phyloP scores from a whole-genome alignment of 2,329 filamentous ascomycete genomes.

The Fusarium multiceps region DNA sequence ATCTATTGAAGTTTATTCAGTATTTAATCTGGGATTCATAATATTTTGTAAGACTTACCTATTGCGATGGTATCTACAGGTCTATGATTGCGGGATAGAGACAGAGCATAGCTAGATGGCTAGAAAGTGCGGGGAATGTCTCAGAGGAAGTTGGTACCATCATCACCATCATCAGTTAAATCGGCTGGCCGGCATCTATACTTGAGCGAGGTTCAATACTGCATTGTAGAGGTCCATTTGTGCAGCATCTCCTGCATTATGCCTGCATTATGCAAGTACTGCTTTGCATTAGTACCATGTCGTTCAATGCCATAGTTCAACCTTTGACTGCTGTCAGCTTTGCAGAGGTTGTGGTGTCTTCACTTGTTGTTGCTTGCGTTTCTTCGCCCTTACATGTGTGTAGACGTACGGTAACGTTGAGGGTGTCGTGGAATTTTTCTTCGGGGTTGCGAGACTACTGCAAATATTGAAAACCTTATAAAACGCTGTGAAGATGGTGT shows the following conservation, averaged over 20 bases:
- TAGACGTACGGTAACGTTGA: no score
- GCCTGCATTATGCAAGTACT: not conserved
- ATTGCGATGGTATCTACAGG: no score
- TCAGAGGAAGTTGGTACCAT: no score
- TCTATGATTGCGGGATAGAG: no score
- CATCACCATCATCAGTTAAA: no score
- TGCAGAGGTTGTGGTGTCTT: not conserved
- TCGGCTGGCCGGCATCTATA: no score
- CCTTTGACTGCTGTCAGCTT: not conserved
- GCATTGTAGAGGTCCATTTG: not conserved
- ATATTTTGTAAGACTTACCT: not conserved
- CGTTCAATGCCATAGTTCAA: not conserved
- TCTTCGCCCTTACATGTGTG: not conserved
- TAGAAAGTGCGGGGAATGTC: no score
- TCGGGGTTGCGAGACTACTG: not conserved
- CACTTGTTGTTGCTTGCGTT: no score
- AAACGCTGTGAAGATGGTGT: not conserved
- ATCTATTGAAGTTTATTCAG: not conserved
- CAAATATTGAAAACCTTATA: not conserved
- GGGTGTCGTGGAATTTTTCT: no score
- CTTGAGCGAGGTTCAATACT: no score
- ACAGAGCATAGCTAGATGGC: no score
- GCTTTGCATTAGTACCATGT: not conserved
- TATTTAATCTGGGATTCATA: rapidly evolving
- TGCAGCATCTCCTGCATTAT: not conserved